Evolutionary conservation across 805 yeast genomes (phyloP).

Genomic region (Spathaspora boniae): DNA sequence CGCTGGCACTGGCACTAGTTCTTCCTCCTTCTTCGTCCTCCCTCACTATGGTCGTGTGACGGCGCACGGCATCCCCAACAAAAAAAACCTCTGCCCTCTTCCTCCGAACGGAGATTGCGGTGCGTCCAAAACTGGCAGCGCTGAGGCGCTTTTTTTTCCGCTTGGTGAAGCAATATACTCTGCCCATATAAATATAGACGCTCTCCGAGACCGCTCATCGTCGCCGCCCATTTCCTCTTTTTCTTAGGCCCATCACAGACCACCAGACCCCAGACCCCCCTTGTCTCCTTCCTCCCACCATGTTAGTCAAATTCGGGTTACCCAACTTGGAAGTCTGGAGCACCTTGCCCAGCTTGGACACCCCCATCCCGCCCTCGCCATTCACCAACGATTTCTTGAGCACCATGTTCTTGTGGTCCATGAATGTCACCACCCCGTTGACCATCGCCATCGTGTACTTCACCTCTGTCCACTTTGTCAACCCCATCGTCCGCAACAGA

Average conservation of each 20-base stretch:
- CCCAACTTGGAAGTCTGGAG: conserved; percentile 30
- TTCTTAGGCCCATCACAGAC: no score
- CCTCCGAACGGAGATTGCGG: no score
- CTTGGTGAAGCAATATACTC: conserved; percentile 1
- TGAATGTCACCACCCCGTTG: conserved; percentile 53
- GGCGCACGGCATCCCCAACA: no score
- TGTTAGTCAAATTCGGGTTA: conserved; percentile 29
- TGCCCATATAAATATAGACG: neutral
- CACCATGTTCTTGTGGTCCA: conserved; percentile 34
- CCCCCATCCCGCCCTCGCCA: conserved; percentile 34
- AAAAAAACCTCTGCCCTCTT: no score
- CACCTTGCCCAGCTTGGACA: conserved; percentile 24
- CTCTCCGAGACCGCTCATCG: neutral
- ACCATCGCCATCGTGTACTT: conserved; percentile 59
- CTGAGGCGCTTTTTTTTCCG: neutral
- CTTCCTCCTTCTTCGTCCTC: no score
- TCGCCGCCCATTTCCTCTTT: no score
- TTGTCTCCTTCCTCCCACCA: conserved; percentile 1
- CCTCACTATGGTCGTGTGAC: no score
- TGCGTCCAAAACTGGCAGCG: neutral
- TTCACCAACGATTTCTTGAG: conserved; percentile 28
- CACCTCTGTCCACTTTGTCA: conserved; percentile 51
- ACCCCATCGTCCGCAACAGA: conserved; percentile 44
- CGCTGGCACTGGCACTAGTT: no score
- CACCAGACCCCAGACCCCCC: no score